Percentiles rank a stretch among this genome's conserved stretches.
Evolutionary conservation across 1,284 basidiomycete species (phyloP).

Genomic region (Takashimella tepidaria): DNA sequence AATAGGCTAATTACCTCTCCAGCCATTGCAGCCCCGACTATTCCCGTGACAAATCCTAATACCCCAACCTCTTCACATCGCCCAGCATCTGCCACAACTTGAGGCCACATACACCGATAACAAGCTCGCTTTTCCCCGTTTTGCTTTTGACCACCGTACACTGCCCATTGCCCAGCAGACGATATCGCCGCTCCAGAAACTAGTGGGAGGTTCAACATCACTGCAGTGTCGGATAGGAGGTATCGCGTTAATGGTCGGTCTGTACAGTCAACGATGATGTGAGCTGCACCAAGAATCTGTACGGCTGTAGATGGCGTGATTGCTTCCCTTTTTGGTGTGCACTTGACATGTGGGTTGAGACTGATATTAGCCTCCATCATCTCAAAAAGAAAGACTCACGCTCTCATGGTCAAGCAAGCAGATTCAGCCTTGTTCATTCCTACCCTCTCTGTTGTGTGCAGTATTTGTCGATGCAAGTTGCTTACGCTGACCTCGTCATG

Average conservation of each 20-base stretch:
- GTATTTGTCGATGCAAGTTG: slow-evolving; percentile 88
- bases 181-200: slow-evolving; percentile 91
- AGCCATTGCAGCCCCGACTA: slow-evolving; percentile 88
- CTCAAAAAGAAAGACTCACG: slow-evolving; percentile 49
- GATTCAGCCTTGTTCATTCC: slow-evolving; percentile 80
- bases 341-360: slow-evolving; percentile 61
- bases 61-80: slow-evolving; percentile 90
- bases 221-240: slow-evolving; percentile 86
- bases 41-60: slow-evolving; percentile 80
- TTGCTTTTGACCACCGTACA: slow-evolving; percentile 52
- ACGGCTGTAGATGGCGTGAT: slow-evolving; percentile 61
- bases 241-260: slow-evolving; percentile 92
- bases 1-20: slow-evolving; percentile 82
- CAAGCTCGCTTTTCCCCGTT: slow-evolving; percentile 62
- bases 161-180: slow-evolving; percentile 82
- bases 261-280: slow-evolving; percentile 88
- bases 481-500: slow-evolving; percentile 86
- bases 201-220: slow-evolving; percentile 66
- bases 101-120: slow-evolving; percentile 90
- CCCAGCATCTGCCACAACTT: slow-evolving; percentile 56
- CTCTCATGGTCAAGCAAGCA: slow-evolving; percentile 61
- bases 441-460: slow-evolving; percentile 76
- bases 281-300: slow-evolving; percentile 58
- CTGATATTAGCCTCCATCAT: slow-evolving; percentile 47
- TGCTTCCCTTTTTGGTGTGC: slow-evolving; percentile 55